Conservation (phyloP, 371 early-diverging fungal genomes). For the Nematocida minor region DNA sequence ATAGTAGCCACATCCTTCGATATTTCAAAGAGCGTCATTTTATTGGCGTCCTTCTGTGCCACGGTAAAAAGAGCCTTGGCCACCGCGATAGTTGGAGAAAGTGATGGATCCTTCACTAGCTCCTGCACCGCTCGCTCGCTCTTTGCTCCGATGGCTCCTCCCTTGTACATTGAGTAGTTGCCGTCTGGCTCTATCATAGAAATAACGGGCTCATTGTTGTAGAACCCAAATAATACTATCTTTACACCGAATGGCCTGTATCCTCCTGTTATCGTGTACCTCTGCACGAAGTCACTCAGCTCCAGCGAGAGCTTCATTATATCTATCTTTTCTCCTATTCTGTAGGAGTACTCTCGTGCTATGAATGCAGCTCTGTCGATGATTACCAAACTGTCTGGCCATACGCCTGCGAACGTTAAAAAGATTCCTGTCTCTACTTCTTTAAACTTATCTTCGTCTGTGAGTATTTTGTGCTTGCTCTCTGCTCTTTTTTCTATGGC, state of each 20-base stretch:
- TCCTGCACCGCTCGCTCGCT: slow-evolving; percentile 67
- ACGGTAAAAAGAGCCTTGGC: slow-evolving; percentile 14
- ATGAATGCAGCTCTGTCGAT: slow-evolving; percentile 49
- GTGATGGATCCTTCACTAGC: background rate
- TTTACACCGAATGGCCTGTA: slow-evolving; percentile 97
- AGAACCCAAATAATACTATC: slow-evolving; percentile 82
- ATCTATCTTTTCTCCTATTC: slow-evolving; percentile 74
- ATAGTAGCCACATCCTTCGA: slow-evolving; percentile 21
- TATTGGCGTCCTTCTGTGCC: slow-evolving; percentile 47
- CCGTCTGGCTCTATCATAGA: slow-evolving; percentile 98
- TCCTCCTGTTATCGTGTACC: slow-evolving; percentile 96
- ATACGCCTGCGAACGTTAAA: slow-evolving; percentile 70
- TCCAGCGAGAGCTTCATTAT: slow-evolving; percentile 77
- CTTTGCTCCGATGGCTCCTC: slow-evolving; percentile 65
- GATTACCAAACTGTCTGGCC: slow-evolving; percentile 62
- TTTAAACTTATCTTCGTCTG: slow-evolving; percentile 77
- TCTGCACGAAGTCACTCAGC: slow-evolving; percentile 67
- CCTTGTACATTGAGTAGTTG: slow-evolving; percentile 92
- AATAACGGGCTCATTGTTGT: slow-evolving; percentile 75
- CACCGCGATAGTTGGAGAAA: background rate
- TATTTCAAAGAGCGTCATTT: slow-evolving; percentile 43
- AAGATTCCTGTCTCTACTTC: slow-evolving; percentile 72
- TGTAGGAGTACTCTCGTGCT: slow-evolving; percentile 53
- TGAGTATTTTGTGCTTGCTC: slow-evolving; percentile 84
- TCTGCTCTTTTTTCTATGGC: slow-evolving; percentile 83